Evolutionary conservation across 2,329 filamentous ascomycete genomes (phyloP).

Genomic region (Aureobasidium leucospermi): DNA sequence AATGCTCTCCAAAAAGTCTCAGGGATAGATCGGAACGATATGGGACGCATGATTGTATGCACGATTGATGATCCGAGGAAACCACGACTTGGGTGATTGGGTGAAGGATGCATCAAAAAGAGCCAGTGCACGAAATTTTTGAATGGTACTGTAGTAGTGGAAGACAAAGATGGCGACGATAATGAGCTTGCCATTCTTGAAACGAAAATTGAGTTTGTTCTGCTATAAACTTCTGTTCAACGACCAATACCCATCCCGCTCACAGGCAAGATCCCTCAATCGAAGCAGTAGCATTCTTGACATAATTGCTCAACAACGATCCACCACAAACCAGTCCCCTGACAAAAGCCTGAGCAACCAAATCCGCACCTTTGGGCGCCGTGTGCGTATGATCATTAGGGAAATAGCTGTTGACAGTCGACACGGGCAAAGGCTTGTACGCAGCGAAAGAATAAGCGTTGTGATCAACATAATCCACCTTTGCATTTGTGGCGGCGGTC

Average conservation of each 20-base stretch:
- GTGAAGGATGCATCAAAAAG: too few species aligned
- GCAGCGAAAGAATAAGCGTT: constrained; percentile 50
- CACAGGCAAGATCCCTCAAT: constrained; percentile 8
- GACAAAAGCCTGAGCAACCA: constrained; percentile 51
- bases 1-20: too few species aligned
- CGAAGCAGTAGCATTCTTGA: constrained; percentile 13
- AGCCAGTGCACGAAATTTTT: too few species aligned
- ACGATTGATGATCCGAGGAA: too few species aligned
- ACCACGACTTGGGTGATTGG: too few species aligned
- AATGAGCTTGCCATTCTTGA: too few species aligned
- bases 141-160: too few species aligned
- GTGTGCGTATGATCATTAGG: constrained; percentile 59
- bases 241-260: neutral
- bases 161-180: too few species aligned
- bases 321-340: constrained; percentile 33
- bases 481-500: constrained; percentile 43
- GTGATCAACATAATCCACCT: constrained; percentile 50
- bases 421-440: constrained; percentile 44
- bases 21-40: too few species aligned
- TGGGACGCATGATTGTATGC: too few species aligned
- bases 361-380: constrained; percentile 47
- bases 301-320: constrained; percentile 10
- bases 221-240: too few species aligned
- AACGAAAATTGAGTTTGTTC: too few species aligned
- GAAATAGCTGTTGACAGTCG: constrained; percentile 47